Percentiles rank a stretch among this genome's conserved stretches.
Conservation (phyloP, 1,284 basidiomycete species). For the Coniophora puteana region DNA sequence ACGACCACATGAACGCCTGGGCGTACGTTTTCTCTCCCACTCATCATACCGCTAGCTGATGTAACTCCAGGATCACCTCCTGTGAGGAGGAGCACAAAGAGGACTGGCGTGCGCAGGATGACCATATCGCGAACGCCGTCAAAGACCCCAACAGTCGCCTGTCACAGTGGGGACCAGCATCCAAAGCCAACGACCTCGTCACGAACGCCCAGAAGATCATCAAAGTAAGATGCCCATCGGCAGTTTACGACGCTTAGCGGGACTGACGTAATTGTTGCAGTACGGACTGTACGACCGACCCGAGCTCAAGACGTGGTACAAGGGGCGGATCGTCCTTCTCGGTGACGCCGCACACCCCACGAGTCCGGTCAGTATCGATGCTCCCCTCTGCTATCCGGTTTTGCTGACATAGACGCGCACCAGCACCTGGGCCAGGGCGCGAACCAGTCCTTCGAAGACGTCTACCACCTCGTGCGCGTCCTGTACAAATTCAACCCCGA, state of each 20-base stretch:
- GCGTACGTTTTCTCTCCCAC: slow-evolving; percentile 29
- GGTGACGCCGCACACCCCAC: slow-evolving; percentile 46
- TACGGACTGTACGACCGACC: slow-evolving; percentile 46
- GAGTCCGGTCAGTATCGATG: slow-evolving; percentile 23
- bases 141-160: too few relatives aligned
- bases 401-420: background rate
- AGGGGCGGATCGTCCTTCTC: slow-evolving; percentile 35
- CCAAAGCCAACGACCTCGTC: slow-evolving; percentile 35
- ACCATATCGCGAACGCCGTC: too few relatives aligned
- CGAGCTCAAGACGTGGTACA: slow-evolving; percentile 39
- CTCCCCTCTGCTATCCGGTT: background rate
- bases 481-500: slow-evolving; percentile 32
- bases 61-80: slow-evolving; percentile 29
- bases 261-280: slow-evolving; percentile 17
- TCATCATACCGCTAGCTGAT: background rate
- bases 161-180: slow-evolving; percentile 32
- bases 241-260: background rate
- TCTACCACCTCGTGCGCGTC: slow-evolving; percentile 35
- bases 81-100: slow-evolving; percentile 39
- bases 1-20: slow-evolving; percentile 32
- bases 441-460: slow-evolving; percentile 45
- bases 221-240: slow-evolving; percentile 28
- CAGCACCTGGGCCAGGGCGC: slow-evolving; percentile 49
- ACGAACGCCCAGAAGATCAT: slow-evolving; percentile 31
- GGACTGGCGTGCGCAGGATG: slow-evolving; percentile 37